These are phyloP conservation scores for Pontederia paniculata DNA, from an alignment of 176 grass and related monocot genomes.

Conservation along the genomic window DNA sequence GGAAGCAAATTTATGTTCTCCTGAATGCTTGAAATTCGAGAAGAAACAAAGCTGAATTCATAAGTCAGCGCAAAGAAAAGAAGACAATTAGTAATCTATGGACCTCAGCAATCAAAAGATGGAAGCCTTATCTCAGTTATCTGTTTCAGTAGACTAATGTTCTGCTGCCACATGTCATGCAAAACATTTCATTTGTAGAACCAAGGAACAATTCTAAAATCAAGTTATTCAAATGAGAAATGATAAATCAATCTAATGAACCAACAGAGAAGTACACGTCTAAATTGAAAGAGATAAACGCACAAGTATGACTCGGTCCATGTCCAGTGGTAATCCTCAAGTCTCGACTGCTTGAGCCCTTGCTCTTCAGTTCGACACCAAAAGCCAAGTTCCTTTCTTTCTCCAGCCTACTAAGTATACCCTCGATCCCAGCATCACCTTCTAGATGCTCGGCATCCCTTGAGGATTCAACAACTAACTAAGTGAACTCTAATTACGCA, in stretches of 20 bases:
- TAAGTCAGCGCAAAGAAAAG: too few species aligned
- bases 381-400: slow-evolving; percentile 26
- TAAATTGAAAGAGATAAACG: slow-evolving; percentile 6
- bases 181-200: too few species aligned
- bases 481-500: not conserved
- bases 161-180: too few species aligned
- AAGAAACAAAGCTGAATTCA: too few species aligned
- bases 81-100: not conserved
- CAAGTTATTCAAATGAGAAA: too few species aligned
- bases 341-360: not conserved
- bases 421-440: slow-evolving; percentile 25
- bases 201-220: too few species aligned
- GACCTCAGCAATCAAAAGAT: not conserved
- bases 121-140: not conserved
- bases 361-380: not conserved
- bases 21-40: too few species aligned
- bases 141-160: not conserved
- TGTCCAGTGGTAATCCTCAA: not conserved
- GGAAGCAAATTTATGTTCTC: too few species aligned
- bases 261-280: not conserved
- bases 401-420: slow-evolving; percentile 42
- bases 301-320: slow-evolving; percentile 20
- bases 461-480: slow-evolving; percentile 2
- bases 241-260: not conserved
- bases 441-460: slow-evolving; percentile 19